Conservation (phyloP, 1,139 yeast species). For the Meyerozyma carpophila region DNA sequence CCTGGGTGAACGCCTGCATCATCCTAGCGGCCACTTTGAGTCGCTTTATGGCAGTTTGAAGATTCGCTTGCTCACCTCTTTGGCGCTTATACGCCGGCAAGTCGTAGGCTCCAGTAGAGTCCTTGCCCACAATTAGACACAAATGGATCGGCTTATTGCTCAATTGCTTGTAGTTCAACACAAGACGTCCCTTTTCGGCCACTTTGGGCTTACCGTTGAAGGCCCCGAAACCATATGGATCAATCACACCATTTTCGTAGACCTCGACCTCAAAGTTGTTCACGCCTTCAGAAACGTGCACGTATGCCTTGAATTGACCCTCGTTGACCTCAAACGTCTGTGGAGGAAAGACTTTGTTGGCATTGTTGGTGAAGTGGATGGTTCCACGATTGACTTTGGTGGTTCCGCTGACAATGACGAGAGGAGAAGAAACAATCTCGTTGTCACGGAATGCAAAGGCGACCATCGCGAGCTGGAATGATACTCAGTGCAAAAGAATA, state of each 20-base stretch:
- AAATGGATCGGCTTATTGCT: conserved; percentile 75
- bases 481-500: no score
- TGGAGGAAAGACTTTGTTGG: conserved; percentile 56
- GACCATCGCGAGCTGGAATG: conserved; percentile 10
- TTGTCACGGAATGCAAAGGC: conserved; percentile 29
- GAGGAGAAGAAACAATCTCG: conserved; percentile 40
- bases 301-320: conserved; percentile 68
- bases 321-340: conserved; percentile 65
- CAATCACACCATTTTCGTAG: conserved; percentile 20
- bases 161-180: conserved; percentile 53
- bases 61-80: conserved; percentile 59
- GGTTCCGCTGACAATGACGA: conserved; percentile 34
- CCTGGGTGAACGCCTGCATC: conserved; percentile 92
- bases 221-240: conserved; percentile 25
- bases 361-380: conserved; percentile 32
- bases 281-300: conserved; percentile 64
- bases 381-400: conserved; percentile 17
- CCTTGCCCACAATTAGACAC: conserved; percentile 72
- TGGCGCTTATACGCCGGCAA: conserved; percentile 54
- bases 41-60: conserved; percentile 71
- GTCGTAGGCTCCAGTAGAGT: conserved; percentile 70
- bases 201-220: conserved; percentile 15
- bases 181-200: conserved; percentile 21
- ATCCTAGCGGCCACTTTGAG: conserved; percentile 80
- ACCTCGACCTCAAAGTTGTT: conserved; percentile 38